Conservation (phyloP, 192 early-diverging fungal species). For the Entomortierella parvispora region DNA sequence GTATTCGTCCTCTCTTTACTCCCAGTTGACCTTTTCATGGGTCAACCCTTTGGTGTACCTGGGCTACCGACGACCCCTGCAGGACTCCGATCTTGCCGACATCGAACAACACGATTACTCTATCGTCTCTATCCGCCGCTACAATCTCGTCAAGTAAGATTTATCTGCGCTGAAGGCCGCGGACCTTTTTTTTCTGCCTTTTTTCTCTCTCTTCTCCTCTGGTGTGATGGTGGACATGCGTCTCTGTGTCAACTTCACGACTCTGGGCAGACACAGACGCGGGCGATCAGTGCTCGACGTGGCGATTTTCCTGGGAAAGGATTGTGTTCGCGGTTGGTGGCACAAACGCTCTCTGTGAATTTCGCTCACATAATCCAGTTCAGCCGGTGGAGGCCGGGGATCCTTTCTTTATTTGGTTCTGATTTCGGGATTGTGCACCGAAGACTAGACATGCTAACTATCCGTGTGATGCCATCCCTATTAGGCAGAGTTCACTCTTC, state of each 20-base stretch:
- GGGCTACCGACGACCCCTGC: slow-evolving; percentile 64
- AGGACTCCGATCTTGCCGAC: slow-evolving; percentile 65
- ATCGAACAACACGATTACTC: slow-evolving; percentile 58
- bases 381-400: no score
- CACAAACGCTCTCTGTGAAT: no score
- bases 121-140: slow-evolving; percentile 1
- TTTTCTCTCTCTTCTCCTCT: neutral
- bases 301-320: no score
- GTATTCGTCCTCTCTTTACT: slow-evolving; percentile 37
- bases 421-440: neutral
- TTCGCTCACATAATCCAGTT: no score
- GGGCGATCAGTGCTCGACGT: no score
- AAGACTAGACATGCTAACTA: neutral
- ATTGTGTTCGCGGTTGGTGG: no score
- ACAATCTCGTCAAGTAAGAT: slow-evolving; percentile 23
- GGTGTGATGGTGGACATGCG: neutral
- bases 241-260: no score
- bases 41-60: slow-evolving; percentile 49
- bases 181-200: neutral
- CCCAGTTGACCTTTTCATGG: slow-evolving; percentile 41
- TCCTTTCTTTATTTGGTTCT: neutral
- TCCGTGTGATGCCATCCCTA: no score
- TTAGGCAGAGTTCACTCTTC: slow-evolving; percentile 16
- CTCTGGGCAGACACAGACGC: no score
- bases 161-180: no score